A percentile compares a stretch with the other conserved stretches of the same genome.
These are phyloP conservation scores for Mycogone perniciosa DNA, from an alignment of 2,329 filamentous ascomycete species.

Conservation along the genomic window DNA sequence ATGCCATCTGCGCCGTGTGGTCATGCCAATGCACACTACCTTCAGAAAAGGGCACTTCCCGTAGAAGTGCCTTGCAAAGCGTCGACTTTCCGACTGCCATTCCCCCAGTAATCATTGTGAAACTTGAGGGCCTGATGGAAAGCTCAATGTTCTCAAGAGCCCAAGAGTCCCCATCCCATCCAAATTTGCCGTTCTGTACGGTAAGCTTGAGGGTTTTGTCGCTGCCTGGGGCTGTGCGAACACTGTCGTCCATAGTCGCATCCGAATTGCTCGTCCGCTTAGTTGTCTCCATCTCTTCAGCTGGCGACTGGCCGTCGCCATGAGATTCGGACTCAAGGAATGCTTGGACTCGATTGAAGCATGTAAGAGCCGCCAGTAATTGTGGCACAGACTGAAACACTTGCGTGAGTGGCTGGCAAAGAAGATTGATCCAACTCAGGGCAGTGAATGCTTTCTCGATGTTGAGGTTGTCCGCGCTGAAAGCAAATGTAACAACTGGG, in stretches of 20 bases:
- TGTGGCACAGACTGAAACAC: slow-evolving; percentile 20
- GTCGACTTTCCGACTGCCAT: slow-evolving; percentile 11
- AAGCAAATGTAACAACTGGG: slow-evolving; percentile 20
- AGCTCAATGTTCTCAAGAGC: slow-evolving; percentile 12
- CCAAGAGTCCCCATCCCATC: not conserved
- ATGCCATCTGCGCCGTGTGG: slow-evolving; percentile 7
- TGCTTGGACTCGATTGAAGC: slow-evolving; percentile 21
- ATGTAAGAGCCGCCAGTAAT: slow-evolving; percentile 13
- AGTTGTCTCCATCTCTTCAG: too few species aligned
- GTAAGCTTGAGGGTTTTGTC: too few species aligned
- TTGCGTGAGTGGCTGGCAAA: slow-evolving; percentile 15
- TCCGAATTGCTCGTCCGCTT: too few species aligned
- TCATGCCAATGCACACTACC: not conserved
- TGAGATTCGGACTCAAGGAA: slow-evolving; percentile 9
- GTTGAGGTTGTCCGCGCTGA: slow-evolving; percentile 22
- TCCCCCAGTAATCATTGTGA: slow-evolving; percentile 13
- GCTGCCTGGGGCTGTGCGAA: too few species aligned
- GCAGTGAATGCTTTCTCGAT: slow-evolving; percentile 20
- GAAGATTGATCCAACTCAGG: slow-evolving; percentile 16
- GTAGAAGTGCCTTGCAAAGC: slow-evolving; percentile 11
- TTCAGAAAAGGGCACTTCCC: not conserved
- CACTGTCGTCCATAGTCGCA: too few species aligned
- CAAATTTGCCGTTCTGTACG: slow-evolving; percentile 4
- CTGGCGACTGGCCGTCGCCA: not conserved
- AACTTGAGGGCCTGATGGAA: not conserved